These are phyloP conservation scores for Xylaria palmicola DNA, from an alignment of 495 filamentous ascomycete species.

Conservation along the genomic window DNA sequence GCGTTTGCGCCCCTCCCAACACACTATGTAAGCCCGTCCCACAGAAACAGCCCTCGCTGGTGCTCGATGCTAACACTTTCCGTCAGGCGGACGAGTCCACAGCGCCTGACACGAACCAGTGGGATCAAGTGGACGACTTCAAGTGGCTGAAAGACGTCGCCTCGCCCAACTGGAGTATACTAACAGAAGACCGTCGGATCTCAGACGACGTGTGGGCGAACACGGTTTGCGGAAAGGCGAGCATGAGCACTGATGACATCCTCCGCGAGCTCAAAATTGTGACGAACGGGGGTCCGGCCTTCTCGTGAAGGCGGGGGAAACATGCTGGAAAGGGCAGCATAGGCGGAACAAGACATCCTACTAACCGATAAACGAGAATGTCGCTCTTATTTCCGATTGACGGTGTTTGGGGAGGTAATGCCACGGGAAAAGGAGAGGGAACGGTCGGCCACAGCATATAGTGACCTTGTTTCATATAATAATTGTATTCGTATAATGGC, in stretches of 20 bases:
- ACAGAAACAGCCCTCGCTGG: too few species aligned
- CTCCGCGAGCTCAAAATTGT: slow-evolving; percentile 31
- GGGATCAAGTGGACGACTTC: slow-evolving; percentile 93
- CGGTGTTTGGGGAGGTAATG: background rate
- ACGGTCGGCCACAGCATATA: too few species aligned
- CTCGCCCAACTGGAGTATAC: slow-evolving; percentile 83
- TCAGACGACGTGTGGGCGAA: slow-evolving; percentile 66
- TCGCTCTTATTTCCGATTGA: background rate
- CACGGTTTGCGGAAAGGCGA: slow-evolving; percentile 62
- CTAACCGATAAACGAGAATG: background rate
- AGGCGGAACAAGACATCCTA: background rate
- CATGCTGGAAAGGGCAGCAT: too few species aligned
- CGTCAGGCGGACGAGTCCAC: slow-evolving; percentile 34
- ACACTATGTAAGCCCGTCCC: slow-evolving; percentile 55
- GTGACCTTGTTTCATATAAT: background rate
- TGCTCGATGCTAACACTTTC: background rate
- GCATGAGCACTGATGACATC: slow-evolving; percentile 65
- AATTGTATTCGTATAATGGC: background rate
- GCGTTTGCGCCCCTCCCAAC: slow-evolving; percentile 74
- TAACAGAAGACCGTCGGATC: slow-evolving; percentile 61
- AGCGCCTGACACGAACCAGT: slow-evolving; percentile 57
- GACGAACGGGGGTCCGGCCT: slow-evolving; percentile 46
- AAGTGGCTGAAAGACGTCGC: slow-evolving; percentile 87
- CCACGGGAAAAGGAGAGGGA: too few species aligned
- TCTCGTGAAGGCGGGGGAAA: background rate